Evolutionary conservation across 495 filamentous ascomycete genomes (phyloP), one percentile per base, ranked within the genome.

Genomic region (Parathielavia appendiculata): DNA sequence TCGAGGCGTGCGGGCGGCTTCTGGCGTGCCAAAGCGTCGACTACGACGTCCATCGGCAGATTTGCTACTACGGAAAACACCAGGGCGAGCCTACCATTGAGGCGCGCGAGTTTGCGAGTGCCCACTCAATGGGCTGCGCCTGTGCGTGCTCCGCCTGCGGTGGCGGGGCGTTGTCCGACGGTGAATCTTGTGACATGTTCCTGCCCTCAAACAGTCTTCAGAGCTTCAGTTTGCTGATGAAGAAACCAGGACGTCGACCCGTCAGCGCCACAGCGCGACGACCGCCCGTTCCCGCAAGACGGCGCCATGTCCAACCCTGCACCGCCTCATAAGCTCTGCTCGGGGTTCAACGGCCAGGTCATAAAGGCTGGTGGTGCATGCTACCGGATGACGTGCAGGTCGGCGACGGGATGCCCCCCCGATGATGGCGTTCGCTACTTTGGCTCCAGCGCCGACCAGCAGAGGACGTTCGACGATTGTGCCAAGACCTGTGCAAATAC

Each of bases 51-150:
- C 30, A 51, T 11, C 32, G 48, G 1, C 48, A 51, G 32, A 51
- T 36, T 11, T 51, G 48, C 34, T 51, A 51, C 48, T 51, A 51
- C 48, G 48, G 48, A 17, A 51, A 51, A n/a, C 48, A 51, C 34
- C 48, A 51, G 16, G 48, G 14, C 32, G 48, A 51, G 32, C 48
- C 46, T n/a, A 51, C 48, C 48, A 51, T 51, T 16, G 32, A 51
- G 2, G 48, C 48, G 0, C 14, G 32, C 8, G 48, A 34, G 14
- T 51, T 51, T 20, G 48, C 34, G n/a, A 51, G 48, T 34, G 48
- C 48, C n/a, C 48, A 51, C 48, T 51, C 48, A 0, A 36, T 51
- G 48, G 48, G 48, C 32, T 51, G 48, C 32, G 32, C 16, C n/a
- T 30, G 48, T 17, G 48, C 48, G 6, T 51, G 48, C 48, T 38